Evolutionary conservation across 306 rosid genomes (phyloP).

Genomic region (Cucumis melo): DNA sequence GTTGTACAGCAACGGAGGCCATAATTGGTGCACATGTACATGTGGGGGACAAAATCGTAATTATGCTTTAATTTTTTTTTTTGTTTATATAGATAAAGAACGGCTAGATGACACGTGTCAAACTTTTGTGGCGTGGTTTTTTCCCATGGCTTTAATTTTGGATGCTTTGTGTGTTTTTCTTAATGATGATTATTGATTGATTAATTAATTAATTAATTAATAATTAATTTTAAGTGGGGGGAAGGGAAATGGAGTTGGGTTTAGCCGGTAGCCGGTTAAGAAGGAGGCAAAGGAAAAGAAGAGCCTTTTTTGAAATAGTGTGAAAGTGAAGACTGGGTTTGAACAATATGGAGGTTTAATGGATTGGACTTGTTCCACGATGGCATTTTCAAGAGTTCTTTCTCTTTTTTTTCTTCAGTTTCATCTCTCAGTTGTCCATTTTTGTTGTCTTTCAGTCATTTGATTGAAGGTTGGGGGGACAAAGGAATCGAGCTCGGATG

Average conservation of each 20-base stretch:
- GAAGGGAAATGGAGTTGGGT: background rate
- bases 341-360: conserved; percentile 11
- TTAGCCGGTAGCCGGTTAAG: conserved; percentile 20
- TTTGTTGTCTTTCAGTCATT: background rate
- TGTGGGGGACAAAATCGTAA: background rate
- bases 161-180: background rate
- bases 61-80: too few relatives aligned
- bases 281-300: background rate
- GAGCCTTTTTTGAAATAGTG: conserved; percentile 16
- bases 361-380: conserved; percentile 16
- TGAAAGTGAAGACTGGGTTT: conserved; percentile 18
- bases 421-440: background rate
- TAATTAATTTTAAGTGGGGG: background rate
- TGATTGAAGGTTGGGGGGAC: background rate
- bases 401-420: background rate
- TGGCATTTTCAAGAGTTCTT: background rate
- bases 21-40: background rate
- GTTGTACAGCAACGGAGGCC: background rate
- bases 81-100: background rate
- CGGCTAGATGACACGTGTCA: background rate
- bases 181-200: background rate
- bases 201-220: too few relatives aligned
- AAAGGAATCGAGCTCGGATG: background rate
- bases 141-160: background rate
- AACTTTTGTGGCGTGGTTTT: background rate